A percentile compares a stretch with the other conserved stretches of the same genome.
phyloP scores from a whole-genome alignment of 2,329 filamentous ascomycete genomes.

The Neonectria coccinea region DNA sequence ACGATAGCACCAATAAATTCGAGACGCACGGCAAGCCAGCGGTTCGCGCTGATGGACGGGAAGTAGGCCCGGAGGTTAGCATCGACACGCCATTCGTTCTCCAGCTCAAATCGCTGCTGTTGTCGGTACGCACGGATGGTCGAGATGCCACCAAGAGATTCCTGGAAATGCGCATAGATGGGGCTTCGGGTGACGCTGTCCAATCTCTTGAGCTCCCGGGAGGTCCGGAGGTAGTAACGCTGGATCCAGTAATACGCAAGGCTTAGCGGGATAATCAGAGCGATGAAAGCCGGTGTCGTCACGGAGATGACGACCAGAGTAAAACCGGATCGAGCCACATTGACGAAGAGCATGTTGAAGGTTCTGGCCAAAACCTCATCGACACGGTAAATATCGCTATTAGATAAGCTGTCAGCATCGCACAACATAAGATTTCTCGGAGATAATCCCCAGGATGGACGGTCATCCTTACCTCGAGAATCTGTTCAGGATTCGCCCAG shows the following conservation, averaged over 20 bases:
- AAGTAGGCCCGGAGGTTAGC: conserved; percentile 94
- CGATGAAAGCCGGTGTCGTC: conserved; percentile 82
- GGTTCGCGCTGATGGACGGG: conserved; percentile 91
- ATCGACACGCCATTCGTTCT: conserved; percentile 98
- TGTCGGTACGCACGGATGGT: conserved; percentile 97
- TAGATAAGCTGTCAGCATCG: conserved; percentile 41
- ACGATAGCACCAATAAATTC: conserved; percentile 97
- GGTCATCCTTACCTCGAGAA: conserved; percentile 80
- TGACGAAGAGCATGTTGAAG: conserved; percentile 96
- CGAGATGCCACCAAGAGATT: conserved; percentile 91
- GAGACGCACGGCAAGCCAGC: conserved; percentile 94
- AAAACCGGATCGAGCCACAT: conserved; percentile 79
- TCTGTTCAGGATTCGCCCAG: conserved; percentile 94
- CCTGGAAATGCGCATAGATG: conserved; percentile 98
- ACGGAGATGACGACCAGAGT: conserved; percentile 88
- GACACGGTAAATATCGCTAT: conserved; percentile 80
- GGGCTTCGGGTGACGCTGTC: conserved; percentile 96
- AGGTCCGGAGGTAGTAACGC: conserved; percentile 95
- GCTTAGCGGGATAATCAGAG: conserved; percentile 83
- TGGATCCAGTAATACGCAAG: conserved; percentile 92
- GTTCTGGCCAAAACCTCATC: conserved; percentile 95
- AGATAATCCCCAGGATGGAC: neutral
- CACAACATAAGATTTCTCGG: too few relatives aligned
- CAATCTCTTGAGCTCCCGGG: conserved; percentile 93
- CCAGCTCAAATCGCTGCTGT: conserved; percentile 84